These are phyloP conservation scores for Coelastrella sp. DNA, from an alignment of 139 green algal species.

Conservation along the genomic window DNA sequence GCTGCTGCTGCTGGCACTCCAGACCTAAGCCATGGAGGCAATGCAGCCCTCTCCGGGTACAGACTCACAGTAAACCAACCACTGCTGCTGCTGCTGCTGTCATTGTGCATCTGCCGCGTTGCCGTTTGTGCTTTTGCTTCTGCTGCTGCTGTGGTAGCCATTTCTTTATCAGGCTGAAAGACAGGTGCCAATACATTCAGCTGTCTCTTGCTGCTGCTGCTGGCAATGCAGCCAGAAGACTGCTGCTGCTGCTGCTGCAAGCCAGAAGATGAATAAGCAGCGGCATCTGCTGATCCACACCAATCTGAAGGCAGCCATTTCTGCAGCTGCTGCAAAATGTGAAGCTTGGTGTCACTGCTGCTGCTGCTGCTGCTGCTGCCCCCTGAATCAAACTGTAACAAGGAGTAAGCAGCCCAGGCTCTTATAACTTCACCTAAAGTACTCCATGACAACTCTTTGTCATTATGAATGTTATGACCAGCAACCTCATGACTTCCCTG, in stretches of 20 bases:
- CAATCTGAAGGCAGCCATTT: neutral
- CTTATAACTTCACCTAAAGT: neutral
- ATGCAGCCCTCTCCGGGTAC: neutral
- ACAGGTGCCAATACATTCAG: neutral
- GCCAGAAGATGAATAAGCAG: neutral
- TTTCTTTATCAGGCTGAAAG: neutral
- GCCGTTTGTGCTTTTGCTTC: neutral
- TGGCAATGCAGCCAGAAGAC: neutral
- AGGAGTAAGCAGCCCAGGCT: neutral
- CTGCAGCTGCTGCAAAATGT: neutral
- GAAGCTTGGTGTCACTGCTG: neutral
- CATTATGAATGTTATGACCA: too few relatives aligned
- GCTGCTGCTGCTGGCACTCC: neutral
- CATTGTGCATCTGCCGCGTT: neutral
- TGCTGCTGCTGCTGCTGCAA: too few relatives aligned
- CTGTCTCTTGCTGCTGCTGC: conserved; percentile 6
- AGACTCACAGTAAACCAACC: neutral
- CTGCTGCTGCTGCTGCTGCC: conserved; percentile 19
- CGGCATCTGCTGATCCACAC: neutral
- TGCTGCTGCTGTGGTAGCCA: conserved; percentile 13
- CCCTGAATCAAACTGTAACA: neutral
- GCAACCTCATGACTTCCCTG: neutral
- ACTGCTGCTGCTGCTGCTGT: conserved; percentile 26
- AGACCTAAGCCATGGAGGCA: conserved; percentile 6
- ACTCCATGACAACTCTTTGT: neutral